Base-by-base conservation (phyloP, 345 rosid genomes). In the Lagerstroemia speciosa region DNA sequence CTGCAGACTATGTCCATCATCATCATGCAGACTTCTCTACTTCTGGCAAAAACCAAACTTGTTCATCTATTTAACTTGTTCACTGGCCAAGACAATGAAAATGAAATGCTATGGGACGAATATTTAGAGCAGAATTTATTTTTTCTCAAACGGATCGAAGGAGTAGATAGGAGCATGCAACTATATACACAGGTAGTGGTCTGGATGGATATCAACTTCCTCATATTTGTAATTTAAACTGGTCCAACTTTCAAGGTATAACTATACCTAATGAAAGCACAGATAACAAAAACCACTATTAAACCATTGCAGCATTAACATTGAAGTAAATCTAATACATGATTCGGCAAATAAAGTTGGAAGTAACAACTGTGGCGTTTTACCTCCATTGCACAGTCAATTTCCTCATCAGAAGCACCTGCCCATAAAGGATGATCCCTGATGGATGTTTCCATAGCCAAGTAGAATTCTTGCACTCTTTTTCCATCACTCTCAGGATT, bases 401-500 rank as follows among this genome's bases (percentile, higher is more conserved):
- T 78, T 67, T 82, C 85, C 27, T 82, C 78, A 31, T 69, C 75
- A 53, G 78, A 70, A 7, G 83, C 84, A 65, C 67, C 79, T 20
- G 79, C 81, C 84, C 85, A 82, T 38, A 90, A 69, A 30, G 81
- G 82, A 75, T 80, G 83, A 68, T 82, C 88, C 69, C 68, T 70
- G 43, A 85, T 73, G 48, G 83, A 75, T 69, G 68, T 70, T 77
- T 86, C 96, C 86, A 84, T 85, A 8, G 78, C 62, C 26, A 69
- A 62, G 74, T 71, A 84, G 65, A 90, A 84, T 17, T 83, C 83
- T 40, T 80, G 88, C 65, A 80, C 81, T 72, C 68, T 84, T 66
- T 88, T 83, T 48, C 81, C 80, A 73, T 86, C 83, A 66, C 64
- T 75, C 45, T 83, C 90, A 19, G 87, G 81, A 68, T 81, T 87